Base-by-base conservation (phyloP, 306 rosid species). In the Mimosa pudica region DNA sequence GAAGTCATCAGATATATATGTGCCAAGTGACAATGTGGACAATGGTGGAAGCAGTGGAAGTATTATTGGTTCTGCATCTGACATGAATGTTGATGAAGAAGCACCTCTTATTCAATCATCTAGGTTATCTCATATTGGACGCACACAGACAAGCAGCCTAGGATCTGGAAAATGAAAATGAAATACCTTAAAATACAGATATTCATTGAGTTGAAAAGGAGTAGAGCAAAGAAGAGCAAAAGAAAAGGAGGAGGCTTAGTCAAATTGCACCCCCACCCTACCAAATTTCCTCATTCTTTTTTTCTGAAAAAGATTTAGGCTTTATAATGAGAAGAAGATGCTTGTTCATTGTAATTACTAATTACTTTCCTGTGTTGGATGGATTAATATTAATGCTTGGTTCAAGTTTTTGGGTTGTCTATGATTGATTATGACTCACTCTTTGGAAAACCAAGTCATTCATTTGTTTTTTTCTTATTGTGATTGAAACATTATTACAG, bases 71-170 rank as follows among this genome's bases (percentile, higher is more conserved):
- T 84, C 89, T 18, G 76, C 84, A 33, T 77, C 85, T 0, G 91
- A 90, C 47, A 58, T 71, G 73, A 77, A 79, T 47, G 78, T 86
- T 7, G 94, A 92, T 48, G 96, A 72, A 88, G 97, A 92, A 84
- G 88, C 91, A 1, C 96, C 97, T 12, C 79, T 90, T n/a, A 88
- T 92, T 80, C 89, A 88, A 77, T 83, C 93, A 0, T 90, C 97
- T 51, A 89, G 99, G 82, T 72, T 91, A 83, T 90, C 98, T 70
- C 91, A 90, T 74, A 65, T 91, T 24, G 99, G 98, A 65, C 92
- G 93, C 4, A 68, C 84, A 36, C 93, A 85, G 57, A 76, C 84
- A 81, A 88, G 79, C 54, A 90, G 78, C 78, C 86, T 87, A 77
- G 85, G 77, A 47, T 65, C 88, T 58, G 85, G 86, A 84, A 80